Evolutionary conservation across 495 filamentous ascomycete genomes (phyloP).

Genomic region (Trichoderma orchidacearum): DNA sequence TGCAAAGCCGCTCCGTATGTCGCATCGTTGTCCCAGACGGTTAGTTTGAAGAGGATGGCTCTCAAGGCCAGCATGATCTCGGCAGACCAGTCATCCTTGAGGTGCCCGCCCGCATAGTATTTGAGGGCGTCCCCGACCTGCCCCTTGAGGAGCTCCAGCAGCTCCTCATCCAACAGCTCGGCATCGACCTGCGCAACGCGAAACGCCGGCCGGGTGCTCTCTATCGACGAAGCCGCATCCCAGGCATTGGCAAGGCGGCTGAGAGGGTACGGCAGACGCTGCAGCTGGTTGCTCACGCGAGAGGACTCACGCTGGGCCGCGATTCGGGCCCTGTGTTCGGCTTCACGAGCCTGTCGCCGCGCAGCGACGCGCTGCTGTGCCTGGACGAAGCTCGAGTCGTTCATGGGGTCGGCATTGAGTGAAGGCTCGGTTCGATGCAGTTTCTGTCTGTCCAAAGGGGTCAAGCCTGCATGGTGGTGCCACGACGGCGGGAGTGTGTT

Average conservation of each 20-base stretch:
- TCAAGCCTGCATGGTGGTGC: neutral
- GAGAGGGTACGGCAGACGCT: constrained; percentile 51
- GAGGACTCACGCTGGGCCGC: constrained; percentile 44
- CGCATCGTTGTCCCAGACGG: constrained; percentile 90
- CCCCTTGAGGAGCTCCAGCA: constrained; percentile 68
- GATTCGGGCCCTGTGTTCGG: constrained; percentile 40
- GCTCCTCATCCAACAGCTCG: constrained; percentile 87
- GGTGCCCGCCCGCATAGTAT: constrained; percentile 53
- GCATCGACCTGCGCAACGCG: constrained; percentile 95
- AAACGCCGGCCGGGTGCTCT: constrained; percentile 73
- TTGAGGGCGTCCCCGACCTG: constrained; percentile 85
- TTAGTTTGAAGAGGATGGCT: constrained; percentile 79
- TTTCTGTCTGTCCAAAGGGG: neutral
- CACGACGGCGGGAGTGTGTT: neutral
- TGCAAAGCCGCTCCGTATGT: constrained; percentile 90
- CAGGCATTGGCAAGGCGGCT: constrained; percentile 45
- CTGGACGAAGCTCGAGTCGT: constrained; percentile 64
- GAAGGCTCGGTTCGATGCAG: neutral
- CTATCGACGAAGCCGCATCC: constrained; percentile 57
- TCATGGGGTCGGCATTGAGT: constrained; percentile 36
- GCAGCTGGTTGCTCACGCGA: constrained; percentile 39
- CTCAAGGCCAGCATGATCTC: constrained; percentile 73
- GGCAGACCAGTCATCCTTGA: constrained; percentile 66
- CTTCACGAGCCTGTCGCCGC: constrained; percentile 59
- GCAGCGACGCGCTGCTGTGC: constrained; percentile 74